phyloP scores from a whole-genome alignment of 371 early-diverging fungal species.

The Rhizopus stolonifer region DNA sequence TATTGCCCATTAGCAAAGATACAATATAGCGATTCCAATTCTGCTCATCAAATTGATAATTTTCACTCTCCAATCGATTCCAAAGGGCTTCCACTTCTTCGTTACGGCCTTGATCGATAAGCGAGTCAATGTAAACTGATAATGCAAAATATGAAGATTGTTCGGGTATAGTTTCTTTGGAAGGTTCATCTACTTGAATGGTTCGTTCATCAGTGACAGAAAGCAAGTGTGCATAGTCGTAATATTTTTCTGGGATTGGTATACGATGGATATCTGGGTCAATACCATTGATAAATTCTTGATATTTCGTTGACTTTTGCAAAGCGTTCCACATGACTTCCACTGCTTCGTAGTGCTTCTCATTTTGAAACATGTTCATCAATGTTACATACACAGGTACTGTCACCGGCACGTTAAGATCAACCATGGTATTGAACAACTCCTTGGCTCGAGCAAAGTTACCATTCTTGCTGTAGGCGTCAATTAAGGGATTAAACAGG shows the following conservation, averaged over 20 bases:
- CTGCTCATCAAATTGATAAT: constrained; percentile 39
- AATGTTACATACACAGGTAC: constrained; percentile 25
- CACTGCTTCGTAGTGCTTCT: constrained; percentile 28
- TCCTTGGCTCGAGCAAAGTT: constrained; percentile 19
- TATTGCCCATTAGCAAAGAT: constrained; percentile 12
- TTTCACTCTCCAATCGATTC: constrained; percentile 16
- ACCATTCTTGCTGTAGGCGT: constrained; percentile 15
- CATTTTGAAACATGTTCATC: constrained; percentile 33
- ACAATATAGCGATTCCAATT: constrained; percentile 44
- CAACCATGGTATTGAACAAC: constrained; percentile 22
- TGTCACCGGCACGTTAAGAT: constrained; percentile 18
- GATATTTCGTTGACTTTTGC: constrained; percentile 2
- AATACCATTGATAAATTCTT: background rate
- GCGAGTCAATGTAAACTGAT: constrained; percentile 35
- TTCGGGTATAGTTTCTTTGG: background rate
- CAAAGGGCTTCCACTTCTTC: constrained; percentile 32
- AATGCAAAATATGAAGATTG: constrained; percentile 31
- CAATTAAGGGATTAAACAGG: constrained; percentile 35
- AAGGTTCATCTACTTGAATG: background rate
- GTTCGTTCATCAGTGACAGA: background rate
- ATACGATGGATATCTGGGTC: constrained; percentile 12
- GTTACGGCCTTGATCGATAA: constrained; percentile 15
- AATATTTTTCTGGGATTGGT: constrained; percentile 13
- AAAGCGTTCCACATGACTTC: constrained; percentile 33
- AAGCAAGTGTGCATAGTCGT: constrained; percentile 9